Percentiles rank a stretch among this genome's conserved stretches.
Conservation (phyloP, 345 rosid genomes). For the Zanthoxylum bungeanum region DNA sequence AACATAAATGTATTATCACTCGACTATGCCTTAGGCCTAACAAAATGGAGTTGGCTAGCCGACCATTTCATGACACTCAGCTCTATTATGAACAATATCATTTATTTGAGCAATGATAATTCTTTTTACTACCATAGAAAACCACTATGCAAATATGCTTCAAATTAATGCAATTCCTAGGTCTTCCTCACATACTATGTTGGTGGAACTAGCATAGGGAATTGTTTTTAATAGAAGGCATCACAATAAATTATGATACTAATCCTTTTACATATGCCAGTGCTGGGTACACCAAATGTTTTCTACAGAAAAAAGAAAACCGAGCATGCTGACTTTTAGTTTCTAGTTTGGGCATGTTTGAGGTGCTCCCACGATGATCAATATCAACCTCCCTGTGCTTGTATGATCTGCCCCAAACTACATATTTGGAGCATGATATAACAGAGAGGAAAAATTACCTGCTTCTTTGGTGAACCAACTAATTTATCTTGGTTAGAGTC, state of each 20-base stretch:
- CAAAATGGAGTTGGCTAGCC: neutral
- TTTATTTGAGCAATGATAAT: neutral
- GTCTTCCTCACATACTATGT: neutral
- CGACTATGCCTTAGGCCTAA: neutral
- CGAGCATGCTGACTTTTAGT: neutral
- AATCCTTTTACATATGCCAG: neutral
- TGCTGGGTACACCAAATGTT: neutral
- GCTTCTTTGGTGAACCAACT: constrained; percentile 54
- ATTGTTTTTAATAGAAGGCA: neutral
- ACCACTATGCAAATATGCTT: neutral
- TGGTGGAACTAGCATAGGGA: neutral
- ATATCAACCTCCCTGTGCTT: neutral
- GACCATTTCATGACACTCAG: neutral
- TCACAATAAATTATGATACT: neutral
- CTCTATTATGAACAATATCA: neutral
- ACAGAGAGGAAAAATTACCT: constrained; percentile 33
- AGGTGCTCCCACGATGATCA: neutral
- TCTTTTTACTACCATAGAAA: neutral
- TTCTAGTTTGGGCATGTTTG: neutral
- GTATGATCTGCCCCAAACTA: neutral
- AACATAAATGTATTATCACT: neutral
- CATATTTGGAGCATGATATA: neutral
- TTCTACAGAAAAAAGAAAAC: neutral
- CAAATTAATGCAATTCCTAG: neutral
- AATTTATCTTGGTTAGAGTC: constrained; percentile 35